Base-by-base conservation (phyloP, 2,329 filamentous ascomycete species). In the Aspergillus fructus region DNA sequence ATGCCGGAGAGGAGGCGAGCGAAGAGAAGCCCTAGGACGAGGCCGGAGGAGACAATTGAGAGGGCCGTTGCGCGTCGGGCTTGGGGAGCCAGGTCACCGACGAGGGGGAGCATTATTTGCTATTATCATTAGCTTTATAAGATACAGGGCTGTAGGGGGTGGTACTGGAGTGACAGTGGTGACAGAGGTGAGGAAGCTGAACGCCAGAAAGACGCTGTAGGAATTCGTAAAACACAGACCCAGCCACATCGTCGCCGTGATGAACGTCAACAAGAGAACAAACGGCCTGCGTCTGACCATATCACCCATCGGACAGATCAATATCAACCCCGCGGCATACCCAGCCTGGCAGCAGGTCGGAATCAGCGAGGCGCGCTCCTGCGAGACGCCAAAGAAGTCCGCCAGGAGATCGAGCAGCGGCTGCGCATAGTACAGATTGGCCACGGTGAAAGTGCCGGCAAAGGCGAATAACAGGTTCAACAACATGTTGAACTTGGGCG, bases 361-460 rank as follows among this genome's bases (percentile, higher is more conserved):
- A 23, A 93, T 85, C 41, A 84, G 74, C 4, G 83, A 79, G 0
- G 89, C 85, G 53, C 82, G 79, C 66, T 91, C 89, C 66, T 91
- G 88, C 8, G 80, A 81, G 48, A 93, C 87, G 53, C 81, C 67
- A 67, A 94, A 93, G 15, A 89, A 87, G 9, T 79, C 71, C 0
- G 90, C 89, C 41, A 94, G 80, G 50, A 89, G 84, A 67, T 92
- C 91, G 23, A 93, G 77, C 47, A 93, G 89, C 0, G 90, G 89
- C 66, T 93, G 89, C 58, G 84, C 90, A 73, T 93, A 92, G 75
- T 93, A 93, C 3, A 93, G 77, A 64, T 93, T 93, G 17, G 89
- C 89, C 6, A 93, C 90, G 0, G 69, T 71, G 54, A 72, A 71
- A 2, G 69, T 71, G 4, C 76, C 81, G 0, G 83, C 88, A 49